phyloP scores from a whole-genome alignment of 2,329 filamentous ascomycete genomes.

The Cordyceps javanica region DNA sequence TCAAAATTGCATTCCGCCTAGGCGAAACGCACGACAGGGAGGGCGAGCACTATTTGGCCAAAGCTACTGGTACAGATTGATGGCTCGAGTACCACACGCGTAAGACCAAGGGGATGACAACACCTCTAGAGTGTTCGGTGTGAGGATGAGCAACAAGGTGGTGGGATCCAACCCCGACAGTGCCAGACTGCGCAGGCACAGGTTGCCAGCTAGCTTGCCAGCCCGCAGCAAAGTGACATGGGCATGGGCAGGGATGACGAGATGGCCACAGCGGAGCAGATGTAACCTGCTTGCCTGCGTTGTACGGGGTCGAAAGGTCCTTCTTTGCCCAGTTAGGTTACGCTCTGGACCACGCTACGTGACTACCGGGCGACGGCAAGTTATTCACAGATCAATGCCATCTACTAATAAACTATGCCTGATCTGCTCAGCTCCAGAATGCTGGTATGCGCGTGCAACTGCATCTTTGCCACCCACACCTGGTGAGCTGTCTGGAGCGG shows the following conservation, averaged over 20 bases:
- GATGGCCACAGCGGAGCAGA: not conserved
- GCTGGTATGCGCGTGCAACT: slow-evolving; percentile 1
- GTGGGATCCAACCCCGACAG: not conserved
- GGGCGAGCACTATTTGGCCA: slow-evolving; percentile 1
- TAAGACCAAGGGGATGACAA: slow-evolving; percentile 1
- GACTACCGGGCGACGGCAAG: too few species aligned
- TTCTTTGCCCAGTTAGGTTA: not conserved
- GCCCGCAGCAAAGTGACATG: not conserved
- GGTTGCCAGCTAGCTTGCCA: not conserved
- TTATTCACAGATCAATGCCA: slow-evolving; percentile 5
- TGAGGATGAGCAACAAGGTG: slow-evolving; percentile 5
- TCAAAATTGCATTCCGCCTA: slow-evolving; percentile 12
- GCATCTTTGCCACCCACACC: slow-evolving; percentile 9
- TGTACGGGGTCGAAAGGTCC: not conserved
- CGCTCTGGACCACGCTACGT: too few species aligned
- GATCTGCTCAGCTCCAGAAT: slow-evolving; percentile 1
- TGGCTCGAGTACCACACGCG: slow-evolving; percentile 8
- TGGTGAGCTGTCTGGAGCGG: slow-evolving; percentile 10
- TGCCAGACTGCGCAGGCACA: too few species aligned
- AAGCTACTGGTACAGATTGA: not conserved
- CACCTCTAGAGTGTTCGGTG: not conserved
- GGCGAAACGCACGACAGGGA: slow-evolving; percentile 6
- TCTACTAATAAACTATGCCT: not conserved
- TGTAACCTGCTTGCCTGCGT: not conserved
- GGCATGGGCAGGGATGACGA: slow-evolving; percentile 1